Percentiles rank a stretch among this genome's conserved stretches.
phyloP scores from a whole-genome alignment of 768 basidiomycete genomes.

The Neoboletus subvelutipes region DNA sequence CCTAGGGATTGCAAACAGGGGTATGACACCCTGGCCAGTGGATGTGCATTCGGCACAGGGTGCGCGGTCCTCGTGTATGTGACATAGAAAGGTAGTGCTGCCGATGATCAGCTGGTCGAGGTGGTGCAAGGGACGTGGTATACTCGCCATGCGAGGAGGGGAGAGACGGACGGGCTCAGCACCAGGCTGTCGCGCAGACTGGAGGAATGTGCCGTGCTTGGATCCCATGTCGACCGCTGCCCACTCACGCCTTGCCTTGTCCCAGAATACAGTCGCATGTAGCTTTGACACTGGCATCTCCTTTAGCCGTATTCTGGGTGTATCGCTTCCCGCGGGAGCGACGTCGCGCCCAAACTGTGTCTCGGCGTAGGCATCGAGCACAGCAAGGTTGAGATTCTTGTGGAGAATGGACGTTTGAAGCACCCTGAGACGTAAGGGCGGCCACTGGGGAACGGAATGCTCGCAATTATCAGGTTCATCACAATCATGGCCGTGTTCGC shows the following conservation, averaged over 20 bases:
- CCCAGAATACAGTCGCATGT: slow-evolving; percentile 77
- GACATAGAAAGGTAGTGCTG: slow-evolving; percentile 66
- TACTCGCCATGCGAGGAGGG: slow-evolving; percentile 62
- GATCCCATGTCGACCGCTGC: slow-evolving; percentile 82
- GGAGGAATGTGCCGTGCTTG: slow-evolving; percentile 79
- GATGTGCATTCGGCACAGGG: slow-evolving; percentile 64
- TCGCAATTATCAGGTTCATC: slow-evolving; percentile 52
- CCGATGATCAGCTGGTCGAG: slow-evolving; percentile 67
- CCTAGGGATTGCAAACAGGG: slow-evolving; percentile 42
- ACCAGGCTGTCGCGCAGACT: slow-evolving; percentile 19
- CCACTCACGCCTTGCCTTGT: slow-evolving; percentile 59
- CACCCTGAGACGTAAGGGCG: slow-evolving; percentile 40
- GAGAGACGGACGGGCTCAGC: slow-evolving; percentile 53
- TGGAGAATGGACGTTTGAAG: slow-evolving; percentile 47
- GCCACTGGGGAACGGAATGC: slow-evolving; percentile 34
- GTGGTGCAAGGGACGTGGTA: slow-evolving; percentile 62
- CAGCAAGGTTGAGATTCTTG: slow-evolving; percentile 48
- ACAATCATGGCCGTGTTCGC: slow-evolving; percentile 2
- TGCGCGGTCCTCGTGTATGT: slow-evolving; percentile 61
- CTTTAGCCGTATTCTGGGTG: slow-evolving; percentile 69
- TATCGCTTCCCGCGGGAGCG: slow-evolving; percentile 47
- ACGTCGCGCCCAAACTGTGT: slow-evolving; percentile 75
- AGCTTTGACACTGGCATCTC: slow-evolving; percentile 84
- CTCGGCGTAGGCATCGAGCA: slow-evolving; percentile 63
- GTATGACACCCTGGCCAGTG: slow-evolving; percentile 53